phyloP scores from a whole-genome alignment of 495 filamentous ascomycete genomes.

The Copromyces sp. region DNA sequence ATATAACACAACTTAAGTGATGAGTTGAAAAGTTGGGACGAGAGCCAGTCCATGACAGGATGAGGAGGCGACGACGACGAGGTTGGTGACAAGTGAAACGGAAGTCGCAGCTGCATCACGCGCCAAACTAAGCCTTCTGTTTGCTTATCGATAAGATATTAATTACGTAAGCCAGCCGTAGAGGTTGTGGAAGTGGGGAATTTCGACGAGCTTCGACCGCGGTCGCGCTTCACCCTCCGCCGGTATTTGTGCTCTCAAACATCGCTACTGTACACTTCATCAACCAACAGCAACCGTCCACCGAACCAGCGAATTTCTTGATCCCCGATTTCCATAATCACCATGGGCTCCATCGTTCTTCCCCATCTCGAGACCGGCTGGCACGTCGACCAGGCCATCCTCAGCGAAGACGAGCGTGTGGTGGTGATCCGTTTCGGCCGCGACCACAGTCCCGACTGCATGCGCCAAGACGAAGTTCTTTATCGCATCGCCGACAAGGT shows the following conservation, averaged over 20 bases:
- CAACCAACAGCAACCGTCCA: background rate
- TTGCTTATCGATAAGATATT: background rate
- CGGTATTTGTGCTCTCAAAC: too few species aligned
- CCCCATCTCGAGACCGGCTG: conserved; percentile 89
- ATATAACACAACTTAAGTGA: too few species aligned
- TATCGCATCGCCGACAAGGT: conserved; percentile 81
- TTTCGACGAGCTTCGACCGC: background rate
- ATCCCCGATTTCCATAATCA: background rate
- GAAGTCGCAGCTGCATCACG: background rate
- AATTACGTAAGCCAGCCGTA: background rate
- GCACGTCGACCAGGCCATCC: conserved; percentile 81
- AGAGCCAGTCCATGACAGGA: background rate
- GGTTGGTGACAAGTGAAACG: background rate
- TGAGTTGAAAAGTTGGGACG: too few species aligned
- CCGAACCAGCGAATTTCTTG: background rate
- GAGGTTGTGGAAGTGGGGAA: background rate
- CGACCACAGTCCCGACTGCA: conserved; percentile 67
- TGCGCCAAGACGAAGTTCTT: conserved; percentile 90
- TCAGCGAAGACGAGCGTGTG: conserved; percentile 75
- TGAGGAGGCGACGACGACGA: background rate
- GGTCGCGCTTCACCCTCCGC: background rate
- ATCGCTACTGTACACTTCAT: too few species aligned
- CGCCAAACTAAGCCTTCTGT: background rate
- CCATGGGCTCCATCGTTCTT: conserved; percentile 85
- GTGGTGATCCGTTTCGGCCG: conserved; percentile 93